These are phyloP conservation scores for Podaxis sp. DNA, from an alignment of 768 basidiomycete species.

Conservation along the genomic window DNA sequence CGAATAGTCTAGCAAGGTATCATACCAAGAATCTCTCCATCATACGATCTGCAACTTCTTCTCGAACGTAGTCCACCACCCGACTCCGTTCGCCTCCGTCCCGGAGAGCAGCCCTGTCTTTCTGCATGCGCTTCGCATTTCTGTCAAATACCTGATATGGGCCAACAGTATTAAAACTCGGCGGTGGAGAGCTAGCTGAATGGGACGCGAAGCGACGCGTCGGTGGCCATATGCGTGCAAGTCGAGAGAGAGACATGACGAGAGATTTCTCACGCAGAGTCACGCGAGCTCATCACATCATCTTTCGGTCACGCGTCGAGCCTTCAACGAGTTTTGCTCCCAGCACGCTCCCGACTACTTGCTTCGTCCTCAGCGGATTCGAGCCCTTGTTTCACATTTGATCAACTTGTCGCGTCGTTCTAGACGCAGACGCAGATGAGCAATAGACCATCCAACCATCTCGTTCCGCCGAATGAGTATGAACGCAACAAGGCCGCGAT, in stretches of 20 bases:
- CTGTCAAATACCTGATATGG: conserved; percentile 91
- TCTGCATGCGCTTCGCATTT: conserved; percentile 70
- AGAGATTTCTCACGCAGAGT: conserved; percentile 6
- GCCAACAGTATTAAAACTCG: conserved; percentile 46
- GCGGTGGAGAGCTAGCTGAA: conserved; percentile 38
- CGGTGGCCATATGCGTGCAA: conserved; percentile 14
- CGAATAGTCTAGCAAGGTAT: background rate
- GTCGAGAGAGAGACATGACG: conserved; percentile 23
- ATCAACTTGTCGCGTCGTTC: conserved; percentile 5
- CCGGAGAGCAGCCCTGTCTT: conserved; percentile 64
- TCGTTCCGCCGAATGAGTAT: conserved; percentile 15
- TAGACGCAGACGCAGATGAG: background rate
- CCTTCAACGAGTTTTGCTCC: background rate
- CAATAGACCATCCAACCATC: background rate
- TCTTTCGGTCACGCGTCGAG: background rate
- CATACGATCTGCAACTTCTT: conserved; percentile 88
- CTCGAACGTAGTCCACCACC: conserved; percentile 87
- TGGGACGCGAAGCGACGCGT: conserved; percentile 48
- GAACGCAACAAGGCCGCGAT: conserved; percentile 14
- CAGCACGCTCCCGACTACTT: background rate
- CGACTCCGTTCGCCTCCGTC: conserved; percentile 61
- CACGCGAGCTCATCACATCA: background rate
- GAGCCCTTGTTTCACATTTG: background rate
- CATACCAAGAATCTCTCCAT: conserved; percentile 85
- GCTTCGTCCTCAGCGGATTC: background rate